Evolutionary conservation across 805 yeast species (phyloP).

Genomic region (Candida khao-thaluensis): DNA sequence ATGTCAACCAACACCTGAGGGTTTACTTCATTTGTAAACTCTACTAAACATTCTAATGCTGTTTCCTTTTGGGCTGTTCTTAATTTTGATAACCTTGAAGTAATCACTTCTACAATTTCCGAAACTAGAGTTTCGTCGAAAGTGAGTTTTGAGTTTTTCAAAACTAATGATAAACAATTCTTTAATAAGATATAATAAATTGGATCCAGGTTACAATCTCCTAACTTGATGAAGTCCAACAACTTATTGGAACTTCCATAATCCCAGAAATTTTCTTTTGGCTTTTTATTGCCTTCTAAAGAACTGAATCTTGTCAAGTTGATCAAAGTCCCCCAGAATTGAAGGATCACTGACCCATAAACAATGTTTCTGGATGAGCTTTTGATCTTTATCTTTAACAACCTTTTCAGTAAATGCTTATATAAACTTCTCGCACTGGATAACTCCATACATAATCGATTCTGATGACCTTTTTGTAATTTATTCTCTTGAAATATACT

Average conservation of each 20-base stretch:
- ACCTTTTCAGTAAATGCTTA: constrained; percentile 44
- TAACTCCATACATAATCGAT: constrained; percentile 16
- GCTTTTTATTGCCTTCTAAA: constrained; percentile 20
- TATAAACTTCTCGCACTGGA: constrained; percentile 24
- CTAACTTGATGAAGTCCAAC: constrained; percentile 46
- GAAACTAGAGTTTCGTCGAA: constrained; percentile 4
- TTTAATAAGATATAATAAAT: constrained; percentile 41
- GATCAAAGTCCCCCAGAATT: constrained; percentile 49
- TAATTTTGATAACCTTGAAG: constrained; percentile 17
- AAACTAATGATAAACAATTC: constrained; percentile 19
- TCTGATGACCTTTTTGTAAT: constrained; percentile 9
- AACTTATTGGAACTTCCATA: constrained; percentile 42
- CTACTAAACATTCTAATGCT: constrained; percentile 21
- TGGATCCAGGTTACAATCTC: constrained; percentile 54
- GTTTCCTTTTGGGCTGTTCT: constrained; percentile 18
- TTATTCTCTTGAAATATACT: constrained; percentile 18
- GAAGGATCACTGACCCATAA: constrained; percentile 47
- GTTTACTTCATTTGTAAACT: constrained; percentile 1
- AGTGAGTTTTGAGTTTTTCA: constrained; percentile 5
- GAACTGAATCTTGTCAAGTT: constrained; percentile 32
- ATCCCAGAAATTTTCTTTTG: constrained; percentile 54
- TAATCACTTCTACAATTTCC: constrained; percentile 16
- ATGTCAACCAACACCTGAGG: constrained; percentile 14
- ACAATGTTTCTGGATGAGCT: constrained; percentile 26
- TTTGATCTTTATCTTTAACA: constrained; percentile 43